Evolutionary conservation across 2,329 filamentous ascomycete genomes (phyloP).

Genomic region (Colletotrichum somersetense): DNA sequence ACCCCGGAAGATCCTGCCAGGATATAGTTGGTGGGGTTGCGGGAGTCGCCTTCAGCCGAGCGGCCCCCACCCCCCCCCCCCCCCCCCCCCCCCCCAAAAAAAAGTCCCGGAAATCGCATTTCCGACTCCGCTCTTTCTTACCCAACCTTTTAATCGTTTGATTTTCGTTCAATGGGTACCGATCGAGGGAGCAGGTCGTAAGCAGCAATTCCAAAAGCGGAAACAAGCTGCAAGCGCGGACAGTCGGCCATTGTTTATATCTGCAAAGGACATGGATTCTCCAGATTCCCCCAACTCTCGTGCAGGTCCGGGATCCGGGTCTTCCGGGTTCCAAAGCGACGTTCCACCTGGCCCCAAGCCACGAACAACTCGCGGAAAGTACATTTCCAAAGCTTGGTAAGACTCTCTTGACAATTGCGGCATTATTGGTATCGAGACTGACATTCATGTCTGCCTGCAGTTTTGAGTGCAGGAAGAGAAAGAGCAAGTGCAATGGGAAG

Average conservation of each 20-base stretch:
- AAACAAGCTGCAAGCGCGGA: neutral
- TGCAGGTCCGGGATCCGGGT: constrained; percentile 7
- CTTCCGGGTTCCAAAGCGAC: constrained; percentile 4
- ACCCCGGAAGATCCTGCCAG: neutral
- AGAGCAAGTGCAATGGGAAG: constrained; percentile 39
- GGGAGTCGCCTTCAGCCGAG: neutral
- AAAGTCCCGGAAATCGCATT: neutral
- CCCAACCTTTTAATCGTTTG: constrained; percentile 1
- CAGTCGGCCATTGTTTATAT: neutral
- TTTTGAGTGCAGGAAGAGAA: constrained; percentile 34
- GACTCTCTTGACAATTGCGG: neutral
- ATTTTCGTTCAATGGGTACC: neutral
- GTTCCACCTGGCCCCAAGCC: constrained; percentile 15
- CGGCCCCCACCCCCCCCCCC: neutral
- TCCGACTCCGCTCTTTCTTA: neutral
- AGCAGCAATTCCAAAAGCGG: neutral
- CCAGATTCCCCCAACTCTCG: constrained; percentile 14
- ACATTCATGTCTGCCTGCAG: constrained; percentile 7
- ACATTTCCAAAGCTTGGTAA: constrained; percentile 39
- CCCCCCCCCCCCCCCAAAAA: neutral
- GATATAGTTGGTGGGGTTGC: constrained; percentile 4
- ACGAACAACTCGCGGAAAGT: constrained; percentile 31
- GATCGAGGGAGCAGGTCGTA: neutral
- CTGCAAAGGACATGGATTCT: constrained; percentile 19
- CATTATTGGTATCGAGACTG: neutral